Conservation (phyloP, 805 yeast species). For the Pichia occidentalis region DNA sequence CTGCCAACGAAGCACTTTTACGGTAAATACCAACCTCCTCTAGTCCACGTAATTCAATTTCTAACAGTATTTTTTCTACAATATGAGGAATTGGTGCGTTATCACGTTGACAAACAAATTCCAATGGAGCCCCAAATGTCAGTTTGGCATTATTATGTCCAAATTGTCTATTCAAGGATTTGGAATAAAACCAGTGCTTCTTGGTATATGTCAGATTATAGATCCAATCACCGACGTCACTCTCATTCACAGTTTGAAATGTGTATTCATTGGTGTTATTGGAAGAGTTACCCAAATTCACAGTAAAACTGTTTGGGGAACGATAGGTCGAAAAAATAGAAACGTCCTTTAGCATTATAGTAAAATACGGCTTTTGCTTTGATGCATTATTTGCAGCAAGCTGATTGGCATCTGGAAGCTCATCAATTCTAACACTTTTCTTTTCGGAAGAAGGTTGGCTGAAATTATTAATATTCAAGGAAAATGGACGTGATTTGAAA, state of each 20-base stretch:
- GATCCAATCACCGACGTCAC: constrained; percentile 73
- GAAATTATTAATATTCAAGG: constrained; percentile 39
- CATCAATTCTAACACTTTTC: constrained; percentile 39
- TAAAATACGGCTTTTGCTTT: constrained; percentile 42
- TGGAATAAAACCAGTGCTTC: constrained; percentile 51
- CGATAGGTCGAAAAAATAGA: constrained; percentile 48
- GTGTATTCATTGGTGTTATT: constrained; percentile 36
- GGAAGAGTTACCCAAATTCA: constrained; percentile 28
- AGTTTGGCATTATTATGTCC: constrained; percentile 14
- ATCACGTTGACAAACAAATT: constrained; percentile 69
- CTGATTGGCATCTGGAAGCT: constrained; percentile 50
- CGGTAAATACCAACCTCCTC: constrained; percentile 90
- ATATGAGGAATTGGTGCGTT: constrained; percentile 55
- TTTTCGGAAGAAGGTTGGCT: constrained; percentile 16
- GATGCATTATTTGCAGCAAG: constrained; percentile 29
- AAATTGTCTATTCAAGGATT: constrained; percentile 22
- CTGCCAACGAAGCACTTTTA: constrained; percentile 47
- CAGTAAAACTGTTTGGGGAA: constrained; percentile 42
- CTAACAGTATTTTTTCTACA: constrained; percentile 58
- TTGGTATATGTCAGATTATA: constrained; percentile 40
- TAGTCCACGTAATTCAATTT: constrained; percentile 79
- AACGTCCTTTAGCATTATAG: constrained; percentile 40
- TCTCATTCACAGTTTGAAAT: constrained; percentile 58
- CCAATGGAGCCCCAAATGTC: constrained; percentile 85
- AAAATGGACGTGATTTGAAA: constrained; percentile 48